Evolutionary conservation across 139 green algal genomes (phyloP), one percentile per base, ranked within the genome.

Genomic region (Limnomonas spitsbergensis): DNA sequence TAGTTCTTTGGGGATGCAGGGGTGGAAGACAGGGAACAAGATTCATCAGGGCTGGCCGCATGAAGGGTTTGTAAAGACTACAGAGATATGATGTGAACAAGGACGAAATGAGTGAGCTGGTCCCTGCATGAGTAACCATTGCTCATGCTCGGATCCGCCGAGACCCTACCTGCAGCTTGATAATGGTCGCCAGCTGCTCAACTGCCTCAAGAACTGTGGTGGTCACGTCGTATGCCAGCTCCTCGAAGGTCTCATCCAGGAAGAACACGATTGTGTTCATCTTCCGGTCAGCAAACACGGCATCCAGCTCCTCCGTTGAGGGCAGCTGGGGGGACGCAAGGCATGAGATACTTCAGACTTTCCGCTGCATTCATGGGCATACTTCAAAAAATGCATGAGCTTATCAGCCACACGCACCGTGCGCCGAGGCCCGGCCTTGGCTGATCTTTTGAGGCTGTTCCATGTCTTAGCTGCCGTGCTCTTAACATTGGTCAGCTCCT

Each of bases 201-300:
- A 97, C 89, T 9, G 92, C 96, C 80, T 98, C 96, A 39, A 85
- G 69, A 39, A 87, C 78, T 2, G 69, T 78, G 1, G 53, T 82
- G 27, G 78, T 73, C 34, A 94, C 82, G 77, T 98, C 94, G 53
- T 95, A 98, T 1, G 79, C 75, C 34, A 99, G 83, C 85, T 98
- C 94, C 85, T 98, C 93, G 84, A 98, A 98, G 1, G 94, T 97
- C n/a, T n/a, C 95, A 68, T 98, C 95, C 81, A 98, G 85, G 85
- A 98, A 99, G 82, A 94, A 97, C 0, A 96, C 91, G 38, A 98
- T 93, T 0, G 90, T 89, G 34, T 87, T 94, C 38, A 95, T 85
- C 76, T 87, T 86, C 0, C 77, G 67, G 26, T 87, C 88, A 14
- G 80, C 80, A 31, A 95, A 82, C 47, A 97, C 78, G 27, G 91